phyloP scores from a whole-genome alignment of 345 rosid species.

The Lumnitzera littorea region DNA sequence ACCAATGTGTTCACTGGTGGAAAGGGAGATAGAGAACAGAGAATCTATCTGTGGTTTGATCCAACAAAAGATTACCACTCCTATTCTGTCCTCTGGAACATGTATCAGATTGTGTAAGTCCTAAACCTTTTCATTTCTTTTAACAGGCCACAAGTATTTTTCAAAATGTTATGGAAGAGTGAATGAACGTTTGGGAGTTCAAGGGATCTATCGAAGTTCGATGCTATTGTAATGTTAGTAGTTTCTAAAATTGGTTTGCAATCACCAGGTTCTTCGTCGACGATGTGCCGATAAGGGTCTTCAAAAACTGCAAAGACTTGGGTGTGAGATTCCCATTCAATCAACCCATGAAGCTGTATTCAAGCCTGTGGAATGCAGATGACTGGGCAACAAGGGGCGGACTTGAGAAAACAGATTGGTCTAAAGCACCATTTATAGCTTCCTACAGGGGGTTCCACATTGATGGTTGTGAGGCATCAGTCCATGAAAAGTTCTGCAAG shows the following conservation, averaged over 20 bases:
- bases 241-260: neutral
- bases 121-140: neutral
- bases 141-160: too few species aligned
- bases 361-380: conserved; percentile 81
- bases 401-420: conserved; percentile 79
- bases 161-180: conserved; percentile 2
- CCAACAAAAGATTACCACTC: conserved; percentile 48
- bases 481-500: conserved; percentile 53
- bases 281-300: conserved; percentile 63
- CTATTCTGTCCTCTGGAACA: conserved; percentile 79
- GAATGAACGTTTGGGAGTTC: too few species aligned
- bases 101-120: conserved; percentile 48
- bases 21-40: conserved; percentile 70
- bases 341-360: conserved; percentile 82
- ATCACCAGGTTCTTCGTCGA: conserved; percentile 61
- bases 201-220: too few species aligned
- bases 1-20: conserved; percentile 85
- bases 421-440: conserved; percentile 60
- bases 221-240: too few species aligned
- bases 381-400: conserved; percentile 96
- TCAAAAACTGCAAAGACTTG: conserved; percentile 72
- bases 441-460: conserved; percentile 33
- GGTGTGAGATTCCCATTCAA: conserved; percentile 70
- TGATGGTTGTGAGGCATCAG: conserved; percentile 37
- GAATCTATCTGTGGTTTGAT: conserved; percentile 81